Conservation (phyloP, 176 grass and related monocot species). For the Chloris gayana region DNA sequence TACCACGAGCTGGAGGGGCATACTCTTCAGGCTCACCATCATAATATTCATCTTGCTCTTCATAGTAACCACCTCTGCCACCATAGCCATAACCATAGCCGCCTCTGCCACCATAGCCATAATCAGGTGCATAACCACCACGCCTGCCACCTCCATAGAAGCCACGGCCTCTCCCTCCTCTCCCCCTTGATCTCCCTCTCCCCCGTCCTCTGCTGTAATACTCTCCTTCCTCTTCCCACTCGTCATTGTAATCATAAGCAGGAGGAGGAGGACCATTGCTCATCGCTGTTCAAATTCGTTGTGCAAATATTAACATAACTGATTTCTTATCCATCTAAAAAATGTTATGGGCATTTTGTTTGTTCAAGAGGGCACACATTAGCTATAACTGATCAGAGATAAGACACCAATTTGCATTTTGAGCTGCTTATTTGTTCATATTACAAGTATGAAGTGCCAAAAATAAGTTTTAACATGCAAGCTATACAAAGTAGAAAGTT, state of each 20-base stretch:
- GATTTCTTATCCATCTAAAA: neutral
- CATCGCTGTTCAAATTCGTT: conserved; percentile 48
- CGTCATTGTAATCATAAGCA: conserved; percentile 46
- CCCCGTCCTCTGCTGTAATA: conserved; percentile 59
- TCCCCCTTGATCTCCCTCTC: conserved; percentile 52
- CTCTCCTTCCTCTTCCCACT: conserved; percentile 58
- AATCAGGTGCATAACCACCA: conserved; percentile 60
- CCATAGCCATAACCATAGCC: conserved; percentile 63
- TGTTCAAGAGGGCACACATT: neutral
- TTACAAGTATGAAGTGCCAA: neutral
- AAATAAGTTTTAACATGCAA: neutral
- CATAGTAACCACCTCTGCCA: conserved; percentile 39
- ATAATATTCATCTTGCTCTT: conserved; percentile 61
- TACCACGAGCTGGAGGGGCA: conserved; percentile 56
- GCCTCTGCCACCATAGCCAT: conserved; percentile 50
- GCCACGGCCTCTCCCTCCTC: conserved; percentile 58
- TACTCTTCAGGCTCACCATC: conserved; percentile 44
- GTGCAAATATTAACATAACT: conserved; percentile 28
- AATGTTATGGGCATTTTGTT: neutral
- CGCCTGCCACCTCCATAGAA: conserved; percentile 55
- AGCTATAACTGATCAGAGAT: neutral
- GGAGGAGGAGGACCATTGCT: conserved; percentile 53
- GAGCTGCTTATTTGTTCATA: neutral
- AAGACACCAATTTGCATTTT: neutral
- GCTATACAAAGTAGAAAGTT: too few relatives aligned